Conservation (phyloP, 1,284 basidiomycete genomes). For the Tremellales sp. region DNA sequence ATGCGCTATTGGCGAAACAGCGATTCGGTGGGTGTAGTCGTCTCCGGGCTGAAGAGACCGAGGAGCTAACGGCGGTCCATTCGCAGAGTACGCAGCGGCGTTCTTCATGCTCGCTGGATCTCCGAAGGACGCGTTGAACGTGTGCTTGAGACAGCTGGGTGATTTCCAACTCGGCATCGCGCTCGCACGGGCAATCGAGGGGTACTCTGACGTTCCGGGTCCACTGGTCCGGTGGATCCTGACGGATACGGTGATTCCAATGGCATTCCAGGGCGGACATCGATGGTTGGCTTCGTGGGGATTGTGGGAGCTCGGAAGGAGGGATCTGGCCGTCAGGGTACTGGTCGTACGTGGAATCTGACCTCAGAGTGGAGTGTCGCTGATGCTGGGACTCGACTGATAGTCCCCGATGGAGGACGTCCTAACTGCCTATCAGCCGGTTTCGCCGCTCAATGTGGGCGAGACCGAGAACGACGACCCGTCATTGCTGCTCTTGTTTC, state of each 20-base stretch:
- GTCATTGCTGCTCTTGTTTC: constrained; percentile 80
- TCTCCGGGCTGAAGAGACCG: not conserved
- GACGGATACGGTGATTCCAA: constrained; percentile 69
- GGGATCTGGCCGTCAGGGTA: constrained; percentile 70
- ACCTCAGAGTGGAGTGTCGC: not conserved
- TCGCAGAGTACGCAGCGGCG: constrained; percentile 90
- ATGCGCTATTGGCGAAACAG: constrained; percentile 82
- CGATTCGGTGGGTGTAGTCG: constrained; percentile 66
- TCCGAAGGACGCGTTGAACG: constrained; percentile 84
- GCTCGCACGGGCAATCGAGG: constrained; percentile 76
- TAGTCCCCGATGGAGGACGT: constrained; percentile 42
- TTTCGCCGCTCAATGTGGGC: constrained; percentile 57
- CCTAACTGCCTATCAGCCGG: constrained; percentile 21
- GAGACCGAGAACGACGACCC: constrained; percentile 88
- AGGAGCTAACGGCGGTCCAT: not conserved
- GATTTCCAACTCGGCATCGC: constrained; percentile 90
- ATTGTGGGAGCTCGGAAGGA: constrained; percentile 80
- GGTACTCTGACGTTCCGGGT: constrained; percentile 73
- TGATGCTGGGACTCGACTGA: not conserved
- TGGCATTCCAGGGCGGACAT: constrained; percentile 79
- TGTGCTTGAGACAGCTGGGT: constrained; percentile 80
- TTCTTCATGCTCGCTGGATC: constrained; percentile 92
- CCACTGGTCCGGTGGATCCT: constrained; percentile 71
- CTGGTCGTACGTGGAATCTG: constrained; percentile 31
- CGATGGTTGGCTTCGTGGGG: constrained; percentile 97